Evolutionary conservation across 2,329 filamentous ascomycete species (phyloP), one percentile per base, ranked within the genome.

Genomic region (Alternaria viburni): DNA sequence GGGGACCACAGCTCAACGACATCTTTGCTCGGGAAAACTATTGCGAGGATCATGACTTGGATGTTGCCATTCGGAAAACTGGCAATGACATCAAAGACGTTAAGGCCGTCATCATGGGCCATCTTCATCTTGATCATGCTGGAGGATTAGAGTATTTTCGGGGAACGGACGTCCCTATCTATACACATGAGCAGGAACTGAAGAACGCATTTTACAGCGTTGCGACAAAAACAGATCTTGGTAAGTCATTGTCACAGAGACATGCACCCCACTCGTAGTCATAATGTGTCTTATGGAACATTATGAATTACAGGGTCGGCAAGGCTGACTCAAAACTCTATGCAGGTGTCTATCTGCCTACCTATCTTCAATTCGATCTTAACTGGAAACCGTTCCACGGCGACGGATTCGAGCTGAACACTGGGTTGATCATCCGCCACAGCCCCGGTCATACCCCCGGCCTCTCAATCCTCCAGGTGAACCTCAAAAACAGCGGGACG

Each of bases 51-150:
- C 30, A 32, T 43, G 63, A 75, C 15, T 68, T 75, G 2, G 67
- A 62, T 25, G 68, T 59, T 5, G 68, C 74, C 19, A 74, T 76
- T 26, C 46, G 58, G 9, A 67, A 66, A 43, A 77, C 77, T 6
- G 77, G 77, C 6, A 68, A 80, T 58, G 57, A 72, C 30, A 78
- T 80, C 57, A 76, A 72, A 52, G 77, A 81, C 61, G 62, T 81
- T 13, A 77, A 74, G 61, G 74, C 74, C 30, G 75, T 80, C 0
- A 74, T 81, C 46, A 77, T 80, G 64, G 77, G 78, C 8, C 79
- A 81, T 55, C 59, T 80, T 30, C 78, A 79, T 52, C 64, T 78
- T 15, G 78, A 81, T 52, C 79, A 81, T 59, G 79, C 79, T 1
- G 76, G 79, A 1, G 79, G 79, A 5, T 63, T 80, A 3, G 75